These are phyloP conservation scores for Paraurostyla sp. DNA, from an alignment of 73 alveolate genomes.

Conservation along the genomic window DNA sequence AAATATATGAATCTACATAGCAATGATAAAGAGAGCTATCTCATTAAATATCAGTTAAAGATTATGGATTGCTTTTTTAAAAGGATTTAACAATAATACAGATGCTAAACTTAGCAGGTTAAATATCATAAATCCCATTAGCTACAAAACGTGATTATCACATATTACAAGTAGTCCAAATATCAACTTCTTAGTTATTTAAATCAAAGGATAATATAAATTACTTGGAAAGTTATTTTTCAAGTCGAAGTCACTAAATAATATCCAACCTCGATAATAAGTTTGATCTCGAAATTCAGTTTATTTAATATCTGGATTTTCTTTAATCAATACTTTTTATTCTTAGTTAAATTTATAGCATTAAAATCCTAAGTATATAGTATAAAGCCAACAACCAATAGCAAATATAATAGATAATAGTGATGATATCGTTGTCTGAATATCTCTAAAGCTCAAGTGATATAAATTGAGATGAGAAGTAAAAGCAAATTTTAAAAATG, in stretches of 20 bases:
- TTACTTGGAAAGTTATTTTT: too few species aligned
- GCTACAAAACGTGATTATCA: too few species aligned
- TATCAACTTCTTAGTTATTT: too few species aligned
- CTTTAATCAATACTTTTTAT: neutral
- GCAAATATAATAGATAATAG: neutral
- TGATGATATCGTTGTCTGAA: neutral
- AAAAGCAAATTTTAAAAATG: neutral
- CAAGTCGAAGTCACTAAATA: neutral
- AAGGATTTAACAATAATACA: neutral
- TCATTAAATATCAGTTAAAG: neutral
- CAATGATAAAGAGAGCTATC: neutral
- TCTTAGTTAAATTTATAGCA: neutral
- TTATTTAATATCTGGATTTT: neutral
- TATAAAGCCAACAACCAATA: neutral
- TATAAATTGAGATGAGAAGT: neutral
- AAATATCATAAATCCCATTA: neutral
- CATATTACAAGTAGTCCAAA: too few species aligned
- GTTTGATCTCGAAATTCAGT: neutral
- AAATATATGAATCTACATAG: neutral
- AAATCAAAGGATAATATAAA: too few species aligned
- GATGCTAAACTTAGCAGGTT: neutral
- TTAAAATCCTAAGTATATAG: neutral
- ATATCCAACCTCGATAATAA: neutral
- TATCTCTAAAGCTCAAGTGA: neutral
- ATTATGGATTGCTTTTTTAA: neutral